A percentile compares a stretch with the other conserved stretches of the same genome.
These are phyloP conservation scores for Saccharomycopsis crataegensis DNA, from an alignment of 1,139 yeast genomes.

Conservation along the genomic window DNA sequence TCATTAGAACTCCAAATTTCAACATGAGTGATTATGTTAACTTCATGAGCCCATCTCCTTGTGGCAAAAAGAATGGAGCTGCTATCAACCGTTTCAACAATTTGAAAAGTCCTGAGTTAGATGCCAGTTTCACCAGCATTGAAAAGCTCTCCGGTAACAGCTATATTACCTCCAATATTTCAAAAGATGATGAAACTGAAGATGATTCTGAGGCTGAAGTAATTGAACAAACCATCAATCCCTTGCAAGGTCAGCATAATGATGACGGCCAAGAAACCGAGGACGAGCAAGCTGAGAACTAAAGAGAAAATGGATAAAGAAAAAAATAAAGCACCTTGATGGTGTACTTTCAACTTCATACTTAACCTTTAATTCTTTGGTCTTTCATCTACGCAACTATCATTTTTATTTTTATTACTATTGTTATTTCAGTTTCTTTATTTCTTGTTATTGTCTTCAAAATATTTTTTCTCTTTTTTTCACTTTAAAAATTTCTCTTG, in stretches of 20 bases:
- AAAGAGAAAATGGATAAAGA: too few species aligned
- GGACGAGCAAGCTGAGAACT: constrained; percentile 1
- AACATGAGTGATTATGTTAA: constrained; percentile 79
- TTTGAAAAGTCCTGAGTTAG: background rate
- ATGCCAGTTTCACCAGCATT: constrained; percentile 1
- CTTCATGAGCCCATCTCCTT: constrained; percentile 68
- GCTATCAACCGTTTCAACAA: background rate
- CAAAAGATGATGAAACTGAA: background rate
- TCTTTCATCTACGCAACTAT: background rate
- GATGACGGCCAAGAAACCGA: constrained; percentile 7
- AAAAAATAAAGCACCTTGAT: too few species aligned
- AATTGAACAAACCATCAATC: background rate
- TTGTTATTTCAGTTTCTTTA: background rate
- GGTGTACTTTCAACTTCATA: too few species aligned
- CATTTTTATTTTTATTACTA: background rate
- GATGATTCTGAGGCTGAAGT: background rate
- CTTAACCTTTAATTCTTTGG: background rate
- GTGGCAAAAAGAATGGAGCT: constrained; percentile 4
- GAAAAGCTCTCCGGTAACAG: constrained; percentile 1
- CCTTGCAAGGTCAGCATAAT: background rate
- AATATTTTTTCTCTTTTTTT: too few species aligned
- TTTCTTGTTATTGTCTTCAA: background rate
- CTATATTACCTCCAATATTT: background rate
- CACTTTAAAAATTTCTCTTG: too few species aligned
- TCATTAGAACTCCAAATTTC: constrained; percentile 58